Evolutionary conservation across 306 rosid species (phyloP).

Genomic region (Morella rubra): DNA sequence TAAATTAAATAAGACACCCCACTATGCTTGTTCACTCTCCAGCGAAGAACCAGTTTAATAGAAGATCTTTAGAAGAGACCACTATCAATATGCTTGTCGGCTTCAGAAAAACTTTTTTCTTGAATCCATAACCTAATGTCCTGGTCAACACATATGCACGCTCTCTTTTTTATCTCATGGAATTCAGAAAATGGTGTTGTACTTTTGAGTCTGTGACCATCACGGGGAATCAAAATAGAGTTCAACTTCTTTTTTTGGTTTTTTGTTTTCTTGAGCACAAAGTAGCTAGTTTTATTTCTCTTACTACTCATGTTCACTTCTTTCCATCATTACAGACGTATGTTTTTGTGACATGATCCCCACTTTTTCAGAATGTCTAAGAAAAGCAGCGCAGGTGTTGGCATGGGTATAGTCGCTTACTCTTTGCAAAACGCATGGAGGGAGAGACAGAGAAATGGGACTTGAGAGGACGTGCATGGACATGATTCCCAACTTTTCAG

Average conservation of each 20-base stretch:
- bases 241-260: background rate
- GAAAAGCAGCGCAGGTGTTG: background rate
- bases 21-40: background rate
- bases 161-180: background rate
- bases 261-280: no score
- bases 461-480: conserved; percentile 4
- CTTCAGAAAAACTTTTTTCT: conserved; percentile 11
- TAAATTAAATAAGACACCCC: no score
- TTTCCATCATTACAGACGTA: background rate
- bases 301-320: background rate
- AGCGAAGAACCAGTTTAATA: background rate
- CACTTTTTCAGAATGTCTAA: conserved; percentile 3
- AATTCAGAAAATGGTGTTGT: background rate
- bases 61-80: conserved; percentile 46
- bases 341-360: no score
- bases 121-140: conserved; percentile 11
- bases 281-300: no score
- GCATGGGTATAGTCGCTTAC: no score
- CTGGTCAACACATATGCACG: background rate
- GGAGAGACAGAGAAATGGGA: background rate
- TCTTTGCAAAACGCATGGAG: background rate
- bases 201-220: background rate
- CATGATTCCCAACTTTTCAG: no score
- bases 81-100: conserved; percentile 32
- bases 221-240: background rate